Percentiles rank a stretch among this genome's conserved stretches.
Conservation (phyloP, 1,284 basidiomycete genomes). For the Anthracocystis setariae region DNA sequence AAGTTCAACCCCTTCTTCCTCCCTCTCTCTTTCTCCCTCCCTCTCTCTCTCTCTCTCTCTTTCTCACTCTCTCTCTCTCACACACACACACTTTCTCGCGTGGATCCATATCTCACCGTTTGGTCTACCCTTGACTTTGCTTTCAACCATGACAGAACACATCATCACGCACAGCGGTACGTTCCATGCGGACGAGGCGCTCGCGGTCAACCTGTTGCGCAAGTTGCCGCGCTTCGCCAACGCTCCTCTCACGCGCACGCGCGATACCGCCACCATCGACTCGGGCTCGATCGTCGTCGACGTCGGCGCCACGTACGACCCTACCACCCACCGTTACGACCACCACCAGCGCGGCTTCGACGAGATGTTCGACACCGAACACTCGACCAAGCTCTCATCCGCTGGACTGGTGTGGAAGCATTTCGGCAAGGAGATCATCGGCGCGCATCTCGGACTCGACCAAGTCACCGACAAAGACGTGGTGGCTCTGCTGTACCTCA, state of each 20-base stretch:
- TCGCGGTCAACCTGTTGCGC: conserved; percentile 89
- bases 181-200: conserved; percentile 95
- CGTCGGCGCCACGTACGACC: conserved; percentile 92
- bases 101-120: background rate
- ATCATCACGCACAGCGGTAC: conserved; percentile 86
- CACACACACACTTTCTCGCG: conserved; percentile 5
- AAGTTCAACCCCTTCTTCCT: background rate
- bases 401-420: conserved; percentile 86
- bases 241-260: conserved; percentile 70
- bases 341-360: conserved; percentile 95
- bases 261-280: conserved; percentile 82
- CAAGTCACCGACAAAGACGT: conserved; percentile 72
- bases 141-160: conserved; percentile 36
- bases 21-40: background rate
- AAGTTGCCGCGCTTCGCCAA: conserved; percentile 80
- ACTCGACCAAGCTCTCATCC: conserved; percentile 85
- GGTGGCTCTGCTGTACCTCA: conserved; percentile 82
- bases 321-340: conserved; percentile 82
- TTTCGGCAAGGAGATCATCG: conserved; percentile 89
- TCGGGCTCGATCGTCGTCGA: conserved; percentile 96
- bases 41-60: background rate
- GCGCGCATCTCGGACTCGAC: conserved; percentile 73
- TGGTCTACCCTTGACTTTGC: background rate
- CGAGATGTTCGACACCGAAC: conserved; percentile 85
- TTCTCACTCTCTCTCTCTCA: no score